A percentile compares a stretch with the other conserved stretches of the same genome.
phyloP scores from a whole-genome alignment of 306 rosid genomes.

The Calophaca sinica region DNA sequence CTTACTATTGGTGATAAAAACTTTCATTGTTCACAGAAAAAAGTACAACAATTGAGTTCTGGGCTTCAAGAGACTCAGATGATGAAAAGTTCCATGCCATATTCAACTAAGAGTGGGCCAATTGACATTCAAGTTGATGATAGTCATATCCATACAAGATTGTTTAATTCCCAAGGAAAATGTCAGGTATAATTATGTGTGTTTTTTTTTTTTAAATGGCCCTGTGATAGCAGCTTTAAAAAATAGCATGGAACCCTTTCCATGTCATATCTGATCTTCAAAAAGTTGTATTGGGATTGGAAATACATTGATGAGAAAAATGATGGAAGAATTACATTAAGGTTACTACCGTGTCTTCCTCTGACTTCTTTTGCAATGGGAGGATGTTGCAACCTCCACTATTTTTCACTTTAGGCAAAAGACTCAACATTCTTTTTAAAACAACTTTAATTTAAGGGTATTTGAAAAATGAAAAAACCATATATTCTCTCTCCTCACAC shows the following conservation, averaged over 20 bases:
- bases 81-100: slow-evolving; percentile 54
- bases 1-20: slow-evolving; percentile 42
- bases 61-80: slow-evolving; percentile 71
- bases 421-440: slow-evolving; percentile 1
- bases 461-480: slow-evolving; percentile 12
- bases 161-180: slow-evolving; percentile 53
- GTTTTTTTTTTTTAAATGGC: slow-evolving; percentile 29
- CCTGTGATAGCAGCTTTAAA: slow-evolving; percentile 7
- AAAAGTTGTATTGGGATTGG: background rate
- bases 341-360: background rate
- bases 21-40: slow-evolving; percentile 64
- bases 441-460: slow-evolving; percentile 4
- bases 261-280: too few species aligned
- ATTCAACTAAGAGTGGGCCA: slow-evolving; percentile 49
- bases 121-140: slow-evolving; percentile 49
- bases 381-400: background rate
- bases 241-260: background rate
- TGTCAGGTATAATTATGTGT: slow-evolving; percentile 57
- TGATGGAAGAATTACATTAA: background rate
- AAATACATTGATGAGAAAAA: slow-evolving; percentile 2
- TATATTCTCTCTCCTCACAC: background rate
- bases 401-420: background rate
- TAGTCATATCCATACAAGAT: slow-evolving; percentile 44
- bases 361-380: background rate
- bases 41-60: slow-evolving; percentile 57